Base-by-base conservation (phyloP, 179 eudicot genomes). In the Silene vulgaris region DNA sequence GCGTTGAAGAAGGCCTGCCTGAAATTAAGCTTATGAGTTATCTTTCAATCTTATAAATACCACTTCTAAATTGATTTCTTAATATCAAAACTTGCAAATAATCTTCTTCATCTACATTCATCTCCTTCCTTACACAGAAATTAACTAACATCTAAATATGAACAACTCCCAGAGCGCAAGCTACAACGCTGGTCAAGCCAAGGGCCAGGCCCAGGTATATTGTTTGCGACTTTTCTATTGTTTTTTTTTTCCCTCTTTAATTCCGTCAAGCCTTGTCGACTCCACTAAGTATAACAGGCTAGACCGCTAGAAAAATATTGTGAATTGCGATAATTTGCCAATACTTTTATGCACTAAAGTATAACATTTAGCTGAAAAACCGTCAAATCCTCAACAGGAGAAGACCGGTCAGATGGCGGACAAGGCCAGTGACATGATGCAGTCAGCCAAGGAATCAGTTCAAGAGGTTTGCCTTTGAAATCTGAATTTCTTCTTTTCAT, bases 401-500 rank as follows among this genome's bases (percentile, higher is more conserved):
- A 81, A 82, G 77, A 70, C 79, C 56, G 17, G 81, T 3, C 79
- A 77, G 70, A 30, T 77, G 75, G 35, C 75, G 1, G 85, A 84
- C 9, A 78, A 79, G 83, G 83, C 87, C 13, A 54, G 84, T n/a
- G 73, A 64, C 80, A 74, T 81, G 83, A 48, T 75, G 54, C 85
- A 84, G 16, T 76, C 85, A 0, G 83, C 87, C 4, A 84, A 81
- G 83, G 83, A 84, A 67, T 30, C 87, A 56, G 72, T 76, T 59
- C 77, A 74, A 66, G 83, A 74, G 84, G 86, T 84, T 67, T 32
- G 43, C 1, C 57, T 52, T 52, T 9, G 5, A 20, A 2, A 37
- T 35, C 7, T 35, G 40, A 35, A 35, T 35, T 35, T 35, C 4
- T 35, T 67, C 11, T 8, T 45, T 8, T 26, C 32, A 28, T 20